These are phyloP conservation scores for Sapria himalayana DNA, from an alignment of 345 rosid species.

Conservation along the genomic window DNA sequence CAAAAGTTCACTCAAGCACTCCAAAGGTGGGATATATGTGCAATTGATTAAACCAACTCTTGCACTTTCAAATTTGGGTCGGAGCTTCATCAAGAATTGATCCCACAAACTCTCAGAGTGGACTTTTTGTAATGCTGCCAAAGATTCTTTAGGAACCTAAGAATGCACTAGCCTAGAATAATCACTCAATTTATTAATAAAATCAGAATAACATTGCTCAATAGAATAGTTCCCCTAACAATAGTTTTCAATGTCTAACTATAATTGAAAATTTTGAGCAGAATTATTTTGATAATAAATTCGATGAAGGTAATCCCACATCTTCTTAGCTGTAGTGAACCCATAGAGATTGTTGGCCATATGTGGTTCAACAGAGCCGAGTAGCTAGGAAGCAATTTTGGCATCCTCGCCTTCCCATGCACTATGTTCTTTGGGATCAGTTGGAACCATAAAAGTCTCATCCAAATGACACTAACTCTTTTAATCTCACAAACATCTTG, in stretches of 20 bases:
- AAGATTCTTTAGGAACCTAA: background rate
- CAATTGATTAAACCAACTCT: background rate
- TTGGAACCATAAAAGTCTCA: background rate
- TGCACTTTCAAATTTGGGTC: background rate
- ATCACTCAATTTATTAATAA: background rate
- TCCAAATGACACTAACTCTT: background rate
- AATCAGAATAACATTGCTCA: slow-evolving; percentile 1
- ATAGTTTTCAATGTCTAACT: too few relatives aligned
- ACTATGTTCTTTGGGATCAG: too few relatives aligned
- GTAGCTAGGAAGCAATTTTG: too few relatives aligned
- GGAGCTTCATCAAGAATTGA: too few relatives aligned
- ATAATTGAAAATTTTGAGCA: too few relatives aligned
- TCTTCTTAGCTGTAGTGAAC: background rate
- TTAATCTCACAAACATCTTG: background rate
- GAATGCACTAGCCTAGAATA: background rate
- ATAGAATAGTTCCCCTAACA: background rate
- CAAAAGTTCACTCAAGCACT: slow-evolving; percentile 1
- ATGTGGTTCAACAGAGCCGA: too few relatives aligned
- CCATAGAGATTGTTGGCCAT: background rate
- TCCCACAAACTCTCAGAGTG: background rate
- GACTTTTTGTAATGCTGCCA: background rate
- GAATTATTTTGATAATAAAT: background rate
- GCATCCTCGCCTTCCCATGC: background rate
- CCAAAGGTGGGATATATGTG: background rate
- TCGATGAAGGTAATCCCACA: background rate